Percentiles rank a stretch among this genome's conserved stretches.
phyloP scores from a whole-genome alignment of 2,329 filamentous ascomycete species.

The Aspergillus sp. region DNA sequence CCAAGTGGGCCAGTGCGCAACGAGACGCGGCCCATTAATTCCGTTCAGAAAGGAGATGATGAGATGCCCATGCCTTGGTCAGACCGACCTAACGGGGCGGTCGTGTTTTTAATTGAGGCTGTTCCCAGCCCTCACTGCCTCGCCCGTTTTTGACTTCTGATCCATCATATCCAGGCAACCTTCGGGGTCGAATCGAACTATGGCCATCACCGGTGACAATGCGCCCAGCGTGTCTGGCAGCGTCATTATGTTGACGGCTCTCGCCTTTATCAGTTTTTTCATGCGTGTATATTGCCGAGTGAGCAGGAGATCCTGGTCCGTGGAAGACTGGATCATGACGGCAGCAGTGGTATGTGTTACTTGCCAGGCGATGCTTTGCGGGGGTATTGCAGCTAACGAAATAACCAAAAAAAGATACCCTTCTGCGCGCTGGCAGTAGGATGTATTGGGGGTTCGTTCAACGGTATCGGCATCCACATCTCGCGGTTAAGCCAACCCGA shows the following conservation, averaged over 20 bases:
- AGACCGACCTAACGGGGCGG: not conserved
- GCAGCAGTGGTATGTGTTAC: slow-evolving; percentile 18
- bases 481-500: slow-evolving; percentile 15
- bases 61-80: too few relatives aligned
- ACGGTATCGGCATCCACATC: slow-evolving; percentile 22
- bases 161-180: not conserved
- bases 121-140: not conserved
- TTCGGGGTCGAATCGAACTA: not conserved
- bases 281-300: slow-evolving; percentile 22
- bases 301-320: slow-evolving; percentile 20
- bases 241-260: slow-evolving; percentile 20
- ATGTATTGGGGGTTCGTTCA: slow-evolving; percentile 24
- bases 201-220: slow-evolving; percentile 21
- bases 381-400: not conserved
- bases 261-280: slow-evolving; percentile 18
- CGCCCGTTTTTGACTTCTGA: not conserved
- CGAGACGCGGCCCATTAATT: too few relatives aligned
- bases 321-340: slow-evolving; percentile 27
- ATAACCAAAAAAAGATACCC: slow-evolving; percentile 12
- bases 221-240: slow-evolving; percentile 21
- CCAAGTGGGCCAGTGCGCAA: not conserved
- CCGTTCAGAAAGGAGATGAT: too few relatives aligned
- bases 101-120: not conserved
- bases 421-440: slow-evolving; percentile 21
- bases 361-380: too few relatives aligned